A percentile compares a stretch with the other conserved stretches of the same genome.
phyloP scores from a whole-genome alignment of 2,329 filamentous ascomycete genomes.

The Penicillium sp. region DNA sequence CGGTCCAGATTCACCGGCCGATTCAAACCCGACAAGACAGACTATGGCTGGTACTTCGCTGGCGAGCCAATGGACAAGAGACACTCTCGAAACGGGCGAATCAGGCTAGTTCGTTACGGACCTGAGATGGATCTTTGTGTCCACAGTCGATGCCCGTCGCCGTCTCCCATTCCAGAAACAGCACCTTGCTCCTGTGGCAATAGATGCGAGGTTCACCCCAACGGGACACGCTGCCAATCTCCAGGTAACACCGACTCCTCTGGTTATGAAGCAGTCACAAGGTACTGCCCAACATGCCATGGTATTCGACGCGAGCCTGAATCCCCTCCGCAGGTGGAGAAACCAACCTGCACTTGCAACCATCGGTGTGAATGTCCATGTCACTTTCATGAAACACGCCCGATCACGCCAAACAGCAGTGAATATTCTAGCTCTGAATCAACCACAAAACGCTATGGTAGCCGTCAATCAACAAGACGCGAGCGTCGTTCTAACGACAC shows the following conservation, averaged over 20 bases:
- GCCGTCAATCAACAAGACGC: neutral
- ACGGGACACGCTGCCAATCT: constrained; percentile 2
- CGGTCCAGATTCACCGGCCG: constrained; percentile 4
- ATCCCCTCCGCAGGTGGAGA: neutral
- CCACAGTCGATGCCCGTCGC: constrained; percentile 10
- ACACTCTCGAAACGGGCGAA: neutral
- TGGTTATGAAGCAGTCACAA: neutral
- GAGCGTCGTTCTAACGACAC: neutral
- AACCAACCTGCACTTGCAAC: neutral
- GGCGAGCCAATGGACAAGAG: constrained; percentile 8
- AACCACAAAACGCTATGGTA: neutral
- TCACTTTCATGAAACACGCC: neutral
- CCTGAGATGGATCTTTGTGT: constrained; percentile 1
- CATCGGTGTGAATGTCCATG: neutral
- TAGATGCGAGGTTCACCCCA: constrained; percentile 4
- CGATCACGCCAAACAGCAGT: neutral
- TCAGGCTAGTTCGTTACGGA: constrained; percentile 4
- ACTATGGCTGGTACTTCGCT: constrained; percentile 8
- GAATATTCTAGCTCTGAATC: neutral
- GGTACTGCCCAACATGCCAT: neutral
- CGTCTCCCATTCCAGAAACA: constrained; percentile 8
- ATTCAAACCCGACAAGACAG: neutral
- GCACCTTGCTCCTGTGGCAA: neutral
- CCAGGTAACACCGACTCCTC: neutral
- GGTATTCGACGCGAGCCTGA: neutral